Base-by-base conservation (phyloP, 2,329 filamentous ascomycete species). In the Colletotrichum zoysiae region DNA sequence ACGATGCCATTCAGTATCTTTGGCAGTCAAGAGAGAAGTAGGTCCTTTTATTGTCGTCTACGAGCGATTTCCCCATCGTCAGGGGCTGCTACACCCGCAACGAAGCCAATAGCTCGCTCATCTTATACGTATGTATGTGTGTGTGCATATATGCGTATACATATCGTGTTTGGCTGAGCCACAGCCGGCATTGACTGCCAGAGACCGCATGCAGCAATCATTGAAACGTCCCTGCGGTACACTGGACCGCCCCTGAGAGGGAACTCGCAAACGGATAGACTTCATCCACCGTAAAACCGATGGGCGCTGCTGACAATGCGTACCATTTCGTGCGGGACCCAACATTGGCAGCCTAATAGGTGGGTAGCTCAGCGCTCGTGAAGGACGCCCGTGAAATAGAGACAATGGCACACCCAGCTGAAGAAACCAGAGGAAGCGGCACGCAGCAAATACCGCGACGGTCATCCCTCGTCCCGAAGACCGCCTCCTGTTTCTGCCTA, bases 401-500 rank as follows among this genome's bases (percentile, higher is more conserved):
- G n/a, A 57, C n/a, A 26, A 42, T 26, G n/a, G 14, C 18, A 18
- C 20, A n/a, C 5, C 33, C n/a, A n/a, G 33, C 12, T n/a, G 33
- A 23, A 57, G 55, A 57, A n/a, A 38, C 5, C 33, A 14, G 20
- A 3, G 6, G 12, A 5, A 35, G 3, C 20, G 35, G 55, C 12
- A 40, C n/a, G n/a, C 35, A 33, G 18, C 66, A 57, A 62, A 57
- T 59, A 53, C 58, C 65, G 65, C 38, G 38, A 44, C 30, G 2
- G 23, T 20, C 42, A 58, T 63, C 55, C 48, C 46, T 48, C 30
- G 63, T 20, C 65, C 26, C 38, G 30, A 59, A 16, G 33, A 51
- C 9, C 26, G 26, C 14, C 26, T 40, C 51, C 65, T 68, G 69
- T 55, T 44, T 63, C 69, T 64, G 69, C 26, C 26, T 53, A 55